Percentiles rank a stretch among this genome's conserved stretches.
These are phyloP conservation scores for Mycena leptocephala DNA, from an alignment of 768 basidiomycete species.

Conservation along the genomic window DNA sequence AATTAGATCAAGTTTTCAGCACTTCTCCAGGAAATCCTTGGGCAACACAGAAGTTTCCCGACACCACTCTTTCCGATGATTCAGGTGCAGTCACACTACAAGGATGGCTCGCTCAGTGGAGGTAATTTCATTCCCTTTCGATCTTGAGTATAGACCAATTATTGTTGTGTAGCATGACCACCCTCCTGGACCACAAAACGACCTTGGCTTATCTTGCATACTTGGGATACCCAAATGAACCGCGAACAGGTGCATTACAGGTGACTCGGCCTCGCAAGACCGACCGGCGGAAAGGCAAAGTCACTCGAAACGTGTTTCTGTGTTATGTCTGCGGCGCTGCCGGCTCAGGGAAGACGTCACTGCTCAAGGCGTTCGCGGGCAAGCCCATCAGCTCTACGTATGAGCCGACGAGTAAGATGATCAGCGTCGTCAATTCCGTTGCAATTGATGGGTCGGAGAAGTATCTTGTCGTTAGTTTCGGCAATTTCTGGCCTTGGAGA, in stretches of 20 bases:
- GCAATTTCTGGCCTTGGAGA: neutral
- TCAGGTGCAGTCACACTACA: conserved; percentile 94
- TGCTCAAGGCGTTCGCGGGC: conserved; percentile 89
- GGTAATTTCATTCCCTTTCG: conserved; percentile 60
- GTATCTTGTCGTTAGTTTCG: conserved; percentile 89
- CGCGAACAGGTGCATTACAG: conserved; percentile 87
- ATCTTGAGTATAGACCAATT: neutral
- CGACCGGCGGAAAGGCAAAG: conserved; percentile 90
- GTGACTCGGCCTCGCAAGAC: conserved; percentile 88
- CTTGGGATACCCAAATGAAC: conserved; percentile 89
- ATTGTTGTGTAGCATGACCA: conserved; percentile 85
- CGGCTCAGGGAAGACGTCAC: conserved; percentile 94
- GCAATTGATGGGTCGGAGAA: conserved; percentile 96
- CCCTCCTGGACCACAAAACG: conserved; percentile 92
- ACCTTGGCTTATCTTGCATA: conserved; percentile 97
- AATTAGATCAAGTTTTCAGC: conserved; percentile 91
- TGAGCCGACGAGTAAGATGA: conserved; percentile 91
- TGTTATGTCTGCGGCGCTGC: conserved; percentile 97
- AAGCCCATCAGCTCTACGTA: conserved; percentile 84
- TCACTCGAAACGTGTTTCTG: conserved; percentile 92
- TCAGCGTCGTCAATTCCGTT: conserved; percentile 95
- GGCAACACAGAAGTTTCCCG: conserved; percentile 92
- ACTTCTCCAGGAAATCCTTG: conserved; percentile 99
- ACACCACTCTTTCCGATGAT: conserved; percentile 91
- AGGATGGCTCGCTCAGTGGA: conserved; percentile 99